phyloP scores from a whole-genome alignment of 441 rosid species.

The Viola pubescens region DNA sequence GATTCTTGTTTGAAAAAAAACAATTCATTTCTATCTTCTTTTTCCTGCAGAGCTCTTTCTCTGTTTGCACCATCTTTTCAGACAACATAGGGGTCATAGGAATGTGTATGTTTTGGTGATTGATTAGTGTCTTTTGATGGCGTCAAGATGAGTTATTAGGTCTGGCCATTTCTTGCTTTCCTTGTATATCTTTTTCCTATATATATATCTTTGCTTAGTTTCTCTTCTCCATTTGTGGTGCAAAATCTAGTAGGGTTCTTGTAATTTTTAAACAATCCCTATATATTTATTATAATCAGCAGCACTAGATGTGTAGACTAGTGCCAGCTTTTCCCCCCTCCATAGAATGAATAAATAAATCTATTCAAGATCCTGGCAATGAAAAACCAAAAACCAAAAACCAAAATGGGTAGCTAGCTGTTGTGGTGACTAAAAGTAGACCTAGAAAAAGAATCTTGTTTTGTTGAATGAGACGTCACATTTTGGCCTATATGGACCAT shows the following conservation, averaged over 20 bases:
- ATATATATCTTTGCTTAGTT: constrained; percentile 1
- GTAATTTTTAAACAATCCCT: too few species aligned
- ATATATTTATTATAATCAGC: neutral
- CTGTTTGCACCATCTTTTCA: constrained; percentile 23
- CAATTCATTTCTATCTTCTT: constrained; percentile 6
- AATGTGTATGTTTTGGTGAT: constrained; percentile 25
- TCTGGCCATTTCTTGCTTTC: constrained; percentile 14
- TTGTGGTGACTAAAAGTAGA: constrained; percentile 18
- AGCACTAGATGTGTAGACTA: constrained; percentile 10
- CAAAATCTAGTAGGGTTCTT: constrained; percentile 18
- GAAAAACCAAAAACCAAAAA: neutral
- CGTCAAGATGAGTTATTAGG: constrained; percentile 12
- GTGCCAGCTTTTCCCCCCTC: constrained; percentile 11
- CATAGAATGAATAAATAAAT: constrained; percentile 6
- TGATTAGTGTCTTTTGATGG: constrained; percentile 7
- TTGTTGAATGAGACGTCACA: constrained; percentile 47
- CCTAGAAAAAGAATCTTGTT: constrained; percentile 21
- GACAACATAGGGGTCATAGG: constrained; percentile 20
- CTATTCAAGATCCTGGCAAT: constrained; percentile 6
- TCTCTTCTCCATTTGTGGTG: constrained; percentile 8
- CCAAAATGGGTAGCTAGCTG: neutral
- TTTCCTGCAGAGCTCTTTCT: constrained; percentile 16
- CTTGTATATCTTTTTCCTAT: neutral
- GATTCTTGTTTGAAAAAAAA: constrained; percentile 29
- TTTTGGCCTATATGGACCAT: constrained; percentile 29